Base-by-base conservation (phyloP, 1,139 yeast species). In the Pneumocystis canis region DNA sequence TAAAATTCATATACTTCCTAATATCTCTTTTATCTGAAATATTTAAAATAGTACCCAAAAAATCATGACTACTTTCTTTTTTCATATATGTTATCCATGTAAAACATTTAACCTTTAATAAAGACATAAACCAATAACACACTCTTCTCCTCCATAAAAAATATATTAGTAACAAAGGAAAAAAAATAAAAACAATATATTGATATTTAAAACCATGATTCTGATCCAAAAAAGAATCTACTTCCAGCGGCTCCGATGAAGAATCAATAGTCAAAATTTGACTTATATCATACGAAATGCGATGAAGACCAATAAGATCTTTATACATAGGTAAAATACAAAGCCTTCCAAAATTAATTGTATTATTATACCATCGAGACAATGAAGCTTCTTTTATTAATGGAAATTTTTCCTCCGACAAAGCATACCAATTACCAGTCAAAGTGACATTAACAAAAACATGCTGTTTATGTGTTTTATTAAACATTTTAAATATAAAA, bases 351-450 rank as follows among this genome's bases (percentile, higher is more conserved):
- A 47, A 47, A 47, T 25, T 47, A 9, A 47, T 47, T 47, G 54
- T 25, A 9, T 62, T 66, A 32, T 67, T 60, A 58, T 71, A 71
- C 77, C 77, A 77, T 2, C 65, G 64, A 0, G 79, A 75, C 0
- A 66, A 69, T 64, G 95, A 92, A 0, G 97, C 94, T 32, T 88
- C 82, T 66, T 83, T 83, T 28, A 90, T 89, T 62, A 89, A 73
- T 0, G 97, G 96, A 70, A 84, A 90, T 68, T 84, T 80, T 33
- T 74, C 72, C 67, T 84, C 87, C 37, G 95, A 86, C 81, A 90
- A 79, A 11, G 96, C 97, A 75, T 81, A 88, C 96, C 96, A 89
- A 61, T 87, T 85, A 3, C 84, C 83, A 63, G 79, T 79, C 14
- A 79, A 76, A 0, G 92, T 85, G 66, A 79, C 78, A 66, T 85